phyloP scores from a whole-genome alignment of 331 rosid genomes.

The Spiraea crenata region DNA sequence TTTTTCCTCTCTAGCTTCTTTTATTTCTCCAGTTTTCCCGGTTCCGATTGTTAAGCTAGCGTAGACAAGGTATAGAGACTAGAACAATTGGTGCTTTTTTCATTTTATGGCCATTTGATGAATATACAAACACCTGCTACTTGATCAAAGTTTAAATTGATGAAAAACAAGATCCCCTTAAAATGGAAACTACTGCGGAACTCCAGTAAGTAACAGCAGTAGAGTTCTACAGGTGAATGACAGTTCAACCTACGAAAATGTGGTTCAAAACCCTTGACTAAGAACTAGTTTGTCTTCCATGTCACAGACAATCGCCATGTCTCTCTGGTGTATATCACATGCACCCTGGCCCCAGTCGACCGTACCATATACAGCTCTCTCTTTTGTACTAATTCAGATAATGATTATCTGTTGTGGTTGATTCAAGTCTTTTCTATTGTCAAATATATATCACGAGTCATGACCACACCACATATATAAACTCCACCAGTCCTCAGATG shows the following conservation, averaged over 20 bases:
- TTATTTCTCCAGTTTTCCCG: background rate
- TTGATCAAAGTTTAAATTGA: background rate
- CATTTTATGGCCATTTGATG: background rate
- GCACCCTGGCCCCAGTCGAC: constrained; percentile 29
- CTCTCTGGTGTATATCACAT: constrained; percentile 46
- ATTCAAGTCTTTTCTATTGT: constrained; percentile 1
- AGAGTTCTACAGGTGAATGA: constrained; percentile 1
- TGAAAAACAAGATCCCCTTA: background rate
- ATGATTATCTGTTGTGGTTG: background rate
- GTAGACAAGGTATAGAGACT: background rate
- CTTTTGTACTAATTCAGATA: constrained; percentile 9
- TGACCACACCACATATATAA: constrained; percentile 9
- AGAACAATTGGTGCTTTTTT: background rate
- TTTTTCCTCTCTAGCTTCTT: background rate
- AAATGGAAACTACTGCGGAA: constrained; percentile 5
- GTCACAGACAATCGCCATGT: constrained; percentile 39
- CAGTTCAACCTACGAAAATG: constrained; percentile 1
- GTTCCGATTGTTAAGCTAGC: background rate
- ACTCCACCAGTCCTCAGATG: background rate
- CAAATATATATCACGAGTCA: background rate
- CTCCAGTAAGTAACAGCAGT: background rate
- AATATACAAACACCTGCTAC: background rate
- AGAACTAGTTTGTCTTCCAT: constrained; percentile 34
- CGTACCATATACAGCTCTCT: constrained; percentile 24
- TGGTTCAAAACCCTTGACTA: constrained; percentile 4